Percentiles rank a stretch among this genome's conserved stretches.
phyloP scores from a whole-genome alignment of 768 basidiomycete genomes.

The Chalciporus pseudorubinellus region DNA sequence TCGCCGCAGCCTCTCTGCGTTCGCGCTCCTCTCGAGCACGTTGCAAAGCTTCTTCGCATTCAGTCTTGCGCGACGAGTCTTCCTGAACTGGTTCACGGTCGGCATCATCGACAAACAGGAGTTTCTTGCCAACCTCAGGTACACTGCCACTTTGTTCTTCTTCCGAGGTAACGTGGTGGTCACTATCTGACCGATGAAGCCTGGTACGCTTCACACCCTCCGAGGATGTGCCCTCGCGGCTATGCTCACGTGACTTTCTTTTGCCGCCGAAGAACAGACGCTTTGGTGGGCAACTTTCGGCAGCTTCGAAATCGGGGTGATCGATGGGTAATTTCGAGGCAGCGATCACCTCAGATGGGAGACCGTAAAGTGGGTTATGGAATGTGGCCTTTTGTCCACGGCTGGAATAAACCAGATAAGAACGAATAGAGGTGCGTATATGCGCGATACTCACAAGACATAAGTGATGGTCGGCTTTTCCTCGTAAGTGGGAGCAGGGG shows the following conservation, averaged over 20 bases:
- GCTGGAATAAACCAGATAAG: constrained; percentile 37
- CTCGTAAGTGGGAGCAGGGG: constrained; percentile 31
- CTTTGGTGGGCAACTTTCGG: constrained; percentile 52
- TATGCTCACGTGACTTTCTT: constrained; percentile 26
- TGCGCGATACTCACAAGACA: constrained; percentile 58
- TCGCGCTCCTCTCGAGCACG: constrained; percentile 27
- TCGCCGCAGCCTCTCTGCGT: constrained; percentile 20
- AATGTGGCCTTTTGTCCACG: constrained; percentile 64
- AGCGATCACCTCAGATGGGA: constrained; percentile 38
- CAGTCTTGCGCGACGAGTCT: not conserved
- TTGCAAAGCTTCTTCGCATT: constrained; percentile 7
- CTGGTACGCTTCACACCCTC: constrained; percentile 17
- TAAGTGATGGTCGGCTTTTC: constrained; percentile 67
- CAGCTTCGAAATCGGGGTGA: constrained; percentile 65
- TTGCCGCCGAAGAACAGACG: constrained; percentile 53
- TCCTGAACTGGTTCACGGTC: constrained; percentile 3
- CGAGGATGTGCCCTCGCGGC: constrained; percentile 12
- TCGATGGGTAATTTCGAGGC: constrained; percentile 55
- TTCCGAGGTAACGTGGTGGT: constrained; percentile 10
- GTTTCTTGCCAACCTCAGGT: not conserved
- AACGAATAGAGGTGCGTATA: not conserved
- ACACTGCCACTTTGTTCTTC: constrained; percentile 11
- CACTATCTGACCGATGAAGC: constrained; percentile 4
- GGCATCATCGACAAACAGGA: not conserved
- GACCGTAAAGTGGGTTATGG: constrained; percentile 61